phyloP scores from a whole-genome alignment of 345 rosid genomes.

The Fremontodendron californicum region DNA sequence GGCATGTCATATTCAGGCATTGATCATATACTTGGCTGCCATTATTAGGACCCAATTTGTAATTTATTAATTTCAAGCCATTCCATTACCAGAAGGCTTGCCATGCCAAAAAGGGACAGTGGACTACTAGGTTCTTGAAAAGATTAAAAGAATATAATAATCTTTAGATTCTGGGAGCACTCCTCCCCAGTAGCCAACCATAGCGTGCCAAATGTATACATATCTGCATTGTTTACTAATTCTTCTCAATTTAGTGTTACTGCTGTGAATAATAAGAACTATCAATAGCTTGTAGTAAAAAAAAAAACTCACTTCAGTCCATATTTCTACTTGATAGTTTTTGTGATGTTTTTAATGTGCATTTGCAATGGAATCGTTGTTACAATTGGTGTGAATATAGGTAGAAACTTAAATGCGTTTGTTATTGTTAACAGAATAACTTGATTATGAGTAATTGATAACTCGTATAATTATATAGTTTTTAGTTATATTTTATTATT shows the following conservation, averaged over 20 bases:
- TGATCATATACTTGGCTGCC: neutral
- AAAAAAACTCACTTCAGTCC: constrained; percentile 33
- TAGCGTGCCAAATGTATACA: constrained; percentile 58
- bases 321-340: constrained; percentile 31
- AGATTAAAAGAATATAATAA: neutral
- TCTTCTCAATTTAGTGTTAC: neutral
- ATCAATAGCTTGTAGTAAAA: neutral
- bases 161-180: constrained; percentile 38
- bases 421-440: too few relatives aligned
- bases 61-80: neutral
- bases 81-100: neutral
- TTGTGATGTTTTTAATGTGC: too few relatives aligned
- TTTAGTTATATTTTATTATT: too few relatives aligned
- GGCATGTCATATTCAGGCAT: too few relatives aligned
- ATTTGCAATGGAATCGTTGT: too few relatives aligned
- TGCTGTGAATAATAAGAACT: neutral
- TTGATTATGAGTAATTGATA: too few relatives aligned
- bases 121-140: neutral
- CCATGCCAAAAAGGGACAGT: neutral
- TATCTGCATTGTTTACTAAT: constrained; percentile 29
- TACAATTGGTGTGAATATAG: too few relatives aligned
- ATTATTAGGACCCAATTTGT: neutral
- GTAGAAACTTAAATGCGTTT: too few relatives aligned
- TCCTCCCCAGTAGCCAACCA: constrained; percentile 62
- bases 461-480: too few relatives aligned